These are phyloP conservation scores for Fusarium sp. DNA, from an alignment of 2,329 filamentous ascomycete species.

Conservation along the genomic window DNA sequence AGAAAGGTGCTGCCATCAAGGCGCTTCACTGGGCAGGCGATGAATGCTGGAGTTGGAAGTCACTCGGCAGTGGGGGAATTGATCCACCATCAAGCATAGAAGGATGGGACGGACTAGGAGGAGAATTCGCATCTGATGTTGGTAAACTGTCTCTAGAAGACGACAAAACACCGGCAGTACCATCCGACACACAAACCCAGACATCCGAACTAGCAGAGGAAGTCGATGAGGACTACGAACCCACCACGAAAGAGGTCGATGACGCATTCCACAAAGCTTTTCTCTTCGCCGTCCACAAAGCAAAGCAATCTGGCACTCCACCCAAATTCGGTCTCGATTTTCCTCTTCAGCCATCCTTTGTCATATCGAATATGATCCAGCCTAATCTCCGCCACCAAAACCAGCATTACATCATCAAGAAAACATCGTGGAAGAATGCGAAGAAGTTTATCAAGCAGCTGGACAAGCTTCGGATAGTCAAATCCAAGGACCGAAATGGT, in stretches of 20 bases:
- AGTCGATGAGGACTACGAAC: slow-evolving; percentile 33
- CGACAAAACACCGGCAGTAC: background rate
- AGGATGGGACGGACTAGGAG: slow-evolving; percentile 35
- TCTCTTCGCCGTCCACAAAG: slow-evolving; percentile 39
- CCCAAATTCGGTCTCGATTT: slow-evolving; percentile 40
- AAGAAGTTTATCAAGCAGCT: slow-evolving; percentile 46
- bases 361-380: slow-evolving; percentile 45
- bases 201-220: background rate
- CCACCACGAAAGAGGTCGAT: slow-evolving; percentile 41
- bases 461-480: slow-evolving; percentile 28
- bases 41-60: slow-evolving; percentile 44
- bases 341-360: slow-evolving; percentile 41
- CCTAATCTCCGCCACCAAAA: slow-evolving; percentile 41
- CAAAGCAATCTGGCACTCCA: slow-evolving; percentile 25
- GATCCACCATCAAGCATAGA: slow-evolving; percentile 33
- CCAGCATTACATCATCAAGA: slow-evolving; percentile 42
- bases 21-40: slow-evolving; percentile 43
- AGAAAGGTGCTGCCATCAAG: slow-evolving; percentile 42
- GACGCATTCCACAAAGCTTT: slow-evolving; percentile 40
- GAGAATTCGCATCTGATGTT: background rate
- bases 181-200: background rate
- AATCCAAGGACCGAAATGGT: slow-evolving; percentile 41
- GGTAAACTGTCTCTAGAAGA: slow-evolving; percentile 9
- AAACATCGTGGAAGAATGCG: slow-evolving; percentile 44
- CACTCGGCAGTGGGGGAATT: slow-evolving; percentile 40